Percentiles rank a stretch among this genome's conserved stretches.
Evolutionary conservation across 441 rosid genomes (phyloP).

Genomic region (Syzygium syzygioides): DNA sequence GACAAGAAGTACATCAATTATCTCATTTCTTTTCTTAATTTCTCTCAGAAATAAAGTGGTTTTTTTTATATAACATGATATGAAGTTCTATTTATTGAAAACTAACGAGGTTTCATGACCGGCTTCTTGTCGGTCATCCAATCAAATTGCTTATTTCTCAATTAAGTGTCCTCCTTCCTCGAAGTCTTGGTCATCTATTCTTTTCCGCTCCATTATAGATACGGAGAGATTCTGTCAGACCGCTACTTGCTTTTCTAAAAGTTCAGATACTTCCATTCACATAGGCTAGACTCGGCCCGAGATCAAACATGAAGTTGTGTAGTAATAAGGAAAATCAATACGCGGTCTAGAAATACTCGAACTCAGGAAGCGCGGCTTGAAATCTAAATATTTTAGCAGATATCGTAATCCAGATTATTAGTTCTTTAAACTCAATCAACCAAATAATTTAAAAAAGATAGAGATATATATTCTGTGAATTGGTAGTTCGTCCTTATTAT

Average conservation of each 20-base stretch:
- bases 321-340: too few species aligned
- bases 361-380: fast-evolving
- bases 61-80: neutral
- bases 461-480: neutral
- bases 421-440: neutral
- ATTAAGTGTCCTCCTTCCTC: neutral
- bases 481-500: neutral
- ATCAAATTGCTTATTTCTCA: neutral
- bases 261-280: too few species aligned
- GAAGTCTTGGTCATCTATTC: fast-evolving
- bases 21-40: neutral
- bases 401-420: neutral
- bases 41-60: neutral
- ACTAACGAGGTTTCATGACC: neutral
- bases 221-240: too few species aligned
- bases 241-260: too few species aligned
- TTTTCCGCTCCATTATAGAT: too few species aligned
- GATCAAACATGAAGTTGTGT: too few species aligned
- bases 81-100: neutral
- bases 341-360: too few species aligned
- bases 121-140: neutral
- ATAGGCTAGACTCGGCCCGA: too few species aligned
- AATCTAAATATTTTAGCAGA: neutral
- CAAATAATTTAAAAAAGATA: neutral
- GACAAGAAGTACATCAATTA: neutral